phyloP scores from a whole-genome alignment of 2,329 filamentous ascomycete genomes.

The Pseudomassariella vexata region DNA sequence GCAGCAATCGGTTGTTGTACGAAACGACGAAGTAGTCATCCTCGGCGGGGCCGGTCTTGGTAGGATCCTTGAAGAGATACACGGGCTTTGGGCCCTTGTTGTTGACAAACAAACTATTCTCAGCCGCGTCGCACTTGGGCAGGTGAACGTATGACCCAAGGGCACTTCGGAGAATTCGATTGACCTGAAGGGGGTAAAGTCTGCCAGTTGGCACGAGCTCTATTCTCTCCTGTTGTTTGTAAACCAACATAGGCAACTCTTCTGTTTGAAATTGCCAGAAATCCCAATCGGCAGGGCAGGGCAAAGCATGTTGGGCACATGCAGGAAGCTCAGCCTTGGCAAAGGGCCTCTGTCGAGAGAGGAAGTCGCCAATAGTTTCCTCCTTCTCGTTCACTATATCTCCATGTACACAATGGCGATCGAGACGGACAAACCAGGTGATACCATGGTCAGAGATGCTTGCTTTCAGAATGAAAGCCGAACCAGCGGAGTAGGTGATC shows the following conservation, averaged over 20 bases:
- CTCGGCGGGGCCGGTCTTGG: slow-evolving; percentile 11
- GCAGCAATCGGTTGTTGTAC: slow-evolving; percentile 17
- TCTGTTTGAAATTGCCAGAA: slow-evolving; percentile 13
- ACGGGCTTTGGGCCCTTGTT: neutral
- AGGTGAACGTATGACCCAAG: slow-evolving; percentile 12
- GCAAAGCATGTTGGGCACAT: no score
- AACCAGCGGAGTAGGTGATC: slow-evolving; percentile 15
- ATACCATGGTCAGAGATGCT: slow-evolving; percentile 13
- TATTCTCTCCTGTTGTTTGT: slow-evolving; percentile 1
- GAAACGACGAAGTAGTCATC: slow-evolving; percentile 25
- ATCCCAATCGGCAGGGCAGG: slow-evolving; percentile 11
- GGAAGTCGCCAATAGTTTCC: neutral
- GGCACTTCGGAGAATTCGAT: neutral
- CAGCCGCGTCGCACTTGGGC: slow-evolving; percentile 24
- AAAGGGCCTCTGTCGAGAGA: slow-evolving; percentile 1
- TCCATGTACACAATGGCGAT: slow-evolving; percentile 9
- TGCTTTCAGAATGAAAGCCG: slow-evolving; percentile 14
- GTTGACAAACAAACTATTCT: slow-evolving; percentile 19
- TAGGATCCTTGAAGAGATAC: slow-evolving; percentile 26
- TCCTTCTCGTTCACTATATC: slow-evolving; percentile 1
- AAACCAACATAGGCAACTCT: no score
- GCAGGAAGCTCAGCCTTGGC: slow-evolving; percentile 12
- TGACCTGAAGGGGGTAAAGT: no score
- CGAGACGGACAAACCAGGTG: slow-evolving; percentile 19
- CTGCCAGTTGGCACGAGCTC: neutral